Base-by-base conservation (phyloP, 2,329 filamentous ascomycete species). In the Colletotrichum coccodes region DNA sequence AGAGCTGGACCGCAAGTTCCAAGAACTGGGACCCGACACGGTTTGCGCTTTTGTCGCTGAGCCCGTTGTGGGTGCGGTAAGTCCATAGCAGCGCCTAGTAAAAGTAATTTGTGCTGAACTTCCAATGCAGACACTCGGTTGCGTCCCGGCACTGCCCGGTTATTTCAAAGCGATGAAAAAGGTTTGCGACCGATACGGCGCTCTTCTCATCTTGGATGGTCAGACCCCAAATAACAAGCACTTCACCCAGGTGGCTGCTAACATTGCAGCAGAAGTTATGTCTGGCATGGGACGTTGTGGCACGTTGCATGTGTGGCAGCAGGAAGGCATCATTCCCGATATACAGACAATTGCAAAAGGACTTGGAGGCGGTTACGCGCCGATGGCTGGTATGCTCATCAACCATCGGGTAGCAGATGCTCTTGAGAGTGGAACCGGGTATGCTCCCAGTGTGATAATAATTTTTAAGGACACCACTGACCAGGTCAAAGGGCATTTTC, bases 161-260 rank as follows among this genome's bases (percentile, higher is more conserved):
- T 96, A 96, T 72, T 89, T 95, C 57, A 80, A 83, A 58, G 91
- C 90, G 0, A 88, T 95, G 78, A 87, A 87, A 73, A 80, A 82
- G 2, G 82, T 96, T 1, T 96, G 93, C 76, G 86, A 91, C 60
- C 88, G 87, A 69, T 84, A 95, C 74, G 92, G 91, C 0, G 89
- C 91, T 0, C 85, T 96, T 0, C 82, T 96, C n/a, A 91, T 95
- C 52, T 80, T 95, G 0, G 94, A 96, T 74, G 50, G 40, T 60
- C 5, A 58, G 47, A 21, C 3, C 3, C 6, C 1, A 1, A 0
- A 28, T 4, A 40, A 9, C 21, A 44, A 32, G 49, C 4, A 2
- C 3, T 14, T 60, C 4, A 28, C 11, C 7, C 6, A n/a, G 2
- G 2, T n/a, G 3, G n/a, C 6, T 11, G 12, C 52, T 68, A 21